Base-by-base conservation (phyloP, 1,139 yeast genomes). In the Candida neerlandica region DNA sequence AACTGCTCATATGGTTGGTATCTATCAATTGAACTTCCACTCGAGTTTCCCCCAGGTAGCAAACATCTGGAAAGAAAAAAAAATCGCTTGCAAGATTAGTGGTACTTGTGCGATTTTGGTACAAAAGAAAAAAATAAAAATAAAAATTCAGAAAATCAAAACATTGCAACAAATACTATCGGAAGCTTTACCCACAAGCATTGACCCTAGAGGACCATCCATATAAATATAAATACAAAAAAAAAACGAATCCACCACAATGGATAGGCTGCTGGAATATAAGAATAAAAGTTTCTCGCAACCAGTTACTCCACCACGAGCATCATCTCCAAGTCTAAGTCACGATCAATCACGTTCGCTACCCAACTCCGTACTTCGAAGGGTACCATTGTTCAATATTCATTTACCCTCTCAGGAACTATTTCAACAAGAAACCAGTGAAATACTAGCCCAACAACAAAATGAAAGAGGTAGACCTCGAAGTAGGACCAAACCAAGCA, bases 261-360 rank as follows among this genome's bases (percentile, higher is more conserved):
- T 29, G 43, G 35, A 29, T 14, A 9, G 15, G 6, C 41, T 21
- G 26, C 29, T 37, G 15, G 41, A 21, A 10, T 14, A 19, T 12
- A 18, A 35, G 3, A 16, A 16, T 11, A 30, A 9, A 38, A 50
- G 45, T 46, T 32, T 27, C 43, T 49, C 51, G 6, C 51, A 51
- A 32, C 51, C 51, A n/a, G 40, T 42, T 15, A 50, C 52, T 14
- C 48, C 49, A 14, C 30, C 41, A 14, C 12, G 57, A 44, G 21
- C 21, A 34, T 29, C 43, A 15, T 38, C 43, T 14, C 15, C 33
- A 14, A 37, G 33, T 26, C 14, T 37, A 14, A 9, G 16, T 4
- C 34, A 29, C 6, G 26, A 33, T 2, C 32, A n/a, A 10, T 45
- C 39, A 6, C 39, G 14, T 11, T 48, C 51, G 11, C 47, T 45